phyloP scores from a whole-genome alignment of 2,329 filamentous ascomycete species.

The Fusarium mexicanum region DNA sequence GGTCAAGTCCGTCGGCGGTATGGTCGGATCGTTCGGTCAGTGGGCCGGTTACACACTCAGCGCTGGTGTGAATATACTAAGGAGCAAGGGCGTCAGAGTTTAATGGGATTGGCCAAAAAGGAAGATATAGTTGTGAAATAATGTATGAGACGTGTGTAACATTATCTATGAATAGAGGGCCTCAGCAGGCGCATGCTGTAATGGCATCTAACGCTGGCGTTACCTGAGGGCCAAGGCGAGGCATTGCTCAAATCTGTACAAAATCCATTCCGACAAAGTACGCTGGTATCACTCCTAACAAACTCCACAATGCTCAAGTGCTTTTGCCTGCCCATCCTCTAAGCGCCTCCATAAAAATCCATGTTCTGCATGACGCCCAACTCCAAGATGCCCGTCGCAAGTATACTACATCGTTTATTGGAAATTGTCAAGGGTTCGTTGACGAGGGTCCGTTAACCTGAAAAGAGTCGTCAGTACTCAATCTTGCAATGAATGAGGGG shows the following conservation, averaged over 20 bases:
- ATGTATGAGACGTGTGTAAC: conserved; percentile 40
- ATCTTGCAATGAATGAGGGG: neutral
- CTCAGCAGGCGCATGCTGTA: conserved; percentile 19
- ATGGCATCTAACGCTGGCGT: conserved; percentile 1
- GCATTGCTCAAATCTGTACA: conserved; percentile 6
- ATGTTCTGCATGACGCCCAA: conserved; percentile 7
- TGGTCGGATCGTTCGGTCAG: conserved; percentile 71
- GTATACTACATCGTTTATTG: conserved; percentile 7
- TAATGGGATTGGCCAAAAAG: conserved; percentile 50
- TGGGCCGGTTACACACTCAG: conserved; percentile 86
- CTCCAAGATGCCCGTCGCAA: conserved; percentile 11
- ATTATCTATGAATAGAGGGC: conserved; percentile 24
- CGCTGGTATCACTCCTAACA: conserved; percentile 15
- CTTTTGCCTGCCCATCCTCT: conserved; percentile 7
- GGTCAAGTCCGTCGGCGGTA: conserved; percentile 68
- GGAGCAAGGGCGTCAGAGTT: conserved; percentile 88
- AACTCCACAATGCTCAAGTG: conserved; percentile 15
- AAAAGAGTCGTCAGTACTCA: conserved; percentile 37
- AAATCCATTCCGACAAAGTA: conserved; percentile 7
- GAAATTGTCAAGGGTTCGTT: conserved; percentile 54
- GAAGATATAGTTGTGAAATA: conserved; percentile 37
- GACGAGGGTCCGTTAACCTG: conserved; percentile 69
- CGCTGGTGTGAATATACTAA: conserved; percentile 80
- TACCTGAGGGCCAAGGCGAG: neutral
- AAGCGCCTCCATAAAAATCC: conserved; percentile 14